Evolutionary conservation across 164 flowering plant genomes (phyloP).

Genomic region (Houttuynia cordata): DNA sequence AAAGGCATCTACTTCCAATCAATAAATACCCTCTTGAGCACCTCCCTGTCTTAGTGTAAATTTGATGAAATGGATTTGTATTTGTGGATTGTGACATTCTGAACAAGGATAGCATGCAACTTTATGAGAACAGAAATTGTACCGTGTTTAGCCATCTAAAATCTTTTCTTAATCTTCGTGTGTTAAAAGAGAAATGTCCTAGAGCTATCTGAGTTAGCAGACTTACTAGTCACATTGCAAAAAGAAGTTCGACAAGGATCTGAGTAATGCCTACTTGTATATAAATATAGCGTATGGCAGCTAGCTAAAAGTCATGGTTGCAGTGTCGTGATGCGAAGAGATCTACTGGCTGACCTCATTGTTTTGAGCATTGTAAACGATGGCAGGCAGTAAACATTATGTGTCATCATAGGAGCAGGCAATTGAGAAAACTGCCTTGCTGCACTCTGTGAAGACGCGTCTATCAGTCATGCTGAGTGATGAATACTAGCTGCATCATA

Average conservation of each 20-base stretch:
- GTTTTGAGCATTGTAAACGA: neutral
- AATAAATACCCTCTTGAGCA: neutral
- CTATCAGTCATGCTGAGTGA: constrained; percentile 2
- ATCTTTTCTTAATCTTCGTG: no score
- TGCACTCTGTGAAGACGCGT: neutral
- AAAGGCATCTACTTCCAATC: neutral
- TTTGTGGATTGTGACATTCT: no score
- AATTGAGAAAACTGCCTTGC: constrained; percentile 10
- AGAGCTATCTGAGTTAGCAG: neutral
- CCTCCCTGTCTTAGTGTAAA: neutral
- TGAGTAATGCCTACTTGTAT: no score
- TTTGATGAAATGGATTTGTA: no score
- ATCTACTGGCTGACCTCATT: neutral
- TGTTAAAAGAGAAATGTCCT: neutral
- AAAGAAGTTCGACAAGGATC: no score
- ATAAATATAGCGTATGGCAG: neutral
- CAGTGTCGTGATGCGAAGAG: neutral
- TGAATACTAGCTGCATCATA: neutral
- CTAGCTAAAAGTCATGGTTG: neutral
- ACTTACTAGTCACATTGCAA: neutral
- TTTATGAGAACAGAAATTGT: neutral
- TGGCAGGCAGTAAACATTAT: neutral
- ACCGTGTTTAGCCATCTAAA: neutral
- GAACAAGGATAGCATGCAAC: no score
- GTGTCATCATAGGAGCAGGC: neutral